Evolutionary conservation across 345 rosid species (phyloP).

Genomic region (Hibiscus mutabilis): DNA sequence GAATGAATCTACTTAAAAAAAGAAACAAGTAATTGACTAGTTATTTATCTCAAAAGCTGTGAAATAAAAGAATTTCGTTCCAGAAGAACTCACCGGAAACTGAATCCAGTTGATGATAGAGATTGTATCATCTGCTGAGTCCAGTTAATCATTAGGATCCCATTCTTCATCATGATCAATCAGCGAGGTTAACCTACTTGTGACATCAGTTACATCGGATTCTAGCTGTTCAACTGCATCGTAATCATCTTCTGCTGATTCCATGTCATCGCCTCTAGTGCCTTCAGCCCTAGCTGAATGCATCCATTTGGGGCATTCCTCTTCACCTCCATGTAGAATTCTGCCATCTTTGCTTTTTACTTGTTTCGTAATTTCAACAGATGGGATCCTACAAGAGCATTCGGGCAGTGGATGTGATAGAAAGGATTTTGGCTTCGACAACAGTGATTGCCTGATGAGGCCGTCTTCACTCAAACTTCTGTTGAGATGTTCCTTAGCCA

Average conservation of each 20-base stretch:
- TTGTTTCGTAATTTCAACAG: conserved; percentile 30
- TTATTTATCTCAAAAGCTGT: conserved; percentile 29
- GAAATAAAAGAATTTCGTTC: conserved; percentile 25
- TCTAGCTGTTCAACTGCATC: conserved; percentile 49
- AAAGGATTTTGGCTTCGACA: conserved; percentile 61
- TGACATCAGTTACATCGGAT: conserved; percentile 36
- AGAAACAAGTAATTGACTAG: conserved; percentile 30
- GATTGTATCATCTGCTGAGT: conserved; percentile 9
- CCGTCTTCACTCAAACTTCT: conserved; percentile 77
- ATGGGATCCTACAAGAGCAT: conserved; percentile 79
- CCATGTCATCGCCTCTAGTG: conserved; percentile 34
- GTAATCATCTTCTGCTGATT: conserved; percentile 48
- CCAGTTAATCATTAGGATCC: conserved; percentile 83
- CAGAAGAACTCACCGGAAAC: conserved; percentile 26
- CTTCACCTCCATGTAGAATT: conserved; percentile 62
- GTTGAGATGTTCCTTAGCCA: conserved; percentile 71
- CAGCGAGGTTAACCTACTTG: conserved; percentile 38
- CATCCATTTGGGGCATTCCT: conserved; percentile 94
- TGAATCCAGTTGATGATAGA: conserved; percentile 18
- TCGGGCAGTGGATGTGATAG: conserved; percentile 93
- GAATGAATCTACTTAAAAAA: conserved; percentile 30
- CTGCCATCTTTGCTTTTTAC: conserved; percentile 36
- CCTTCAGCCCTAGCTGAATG: conserved; percentile 38
- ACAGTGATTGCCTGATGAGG: conserved; percentile 53
- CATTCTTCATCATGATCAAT: conserved; percentile 84